Evolutionary conservation across 305 asterid genomes (phyloP), one percentile per base, ranked within the genome.

Genomic region (Fraxinus sp.): DNA sequence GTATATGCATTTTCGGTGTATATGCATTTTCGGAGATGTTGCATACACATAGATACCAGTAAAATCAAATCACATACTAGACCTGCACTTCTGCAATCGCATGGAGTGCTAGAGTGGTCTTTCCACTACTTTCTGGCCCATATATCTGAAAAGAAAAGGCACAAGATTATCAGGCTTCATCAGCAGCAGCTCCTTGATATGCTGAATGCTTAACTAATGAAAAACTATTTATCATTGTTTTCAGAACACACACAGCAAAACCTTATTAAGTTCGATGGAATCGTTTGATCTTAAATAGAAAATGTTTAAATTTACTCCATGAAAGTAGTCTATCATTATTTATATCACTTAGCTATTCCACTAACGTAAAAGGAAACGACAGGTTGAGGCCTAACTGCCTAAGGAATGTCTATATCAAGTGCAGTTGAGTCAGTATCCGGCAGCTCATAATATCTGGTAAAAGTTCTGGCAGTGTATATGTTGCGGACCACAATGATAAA

Each of bases 81-180:
- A 97, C 99, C 98, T 94, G 98, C 81, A 94, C 98, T 97, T 97
- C 99, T 77, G 99, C 99, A 88, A 97, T 94, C 79, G 99, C 99
- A 90, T 94, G 99, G 87, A 97, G 94, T 73, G 99, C 99, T 81
- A 97, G 84, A 81, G 99, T 97, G 79, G 99, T 97, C 91, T 97
- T 94, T 77, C 99, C 98, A 88, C 98, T 97, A 90, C 99, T 97
- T 93, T 97, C 99, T 26, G 99, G 99, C 78, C 99, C 99, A 87
- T 97, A 97, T 86, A 97, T 87, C 99, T 97, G 86, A 68, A 83
- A 84, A 81, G 16, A 84, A 68, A 55, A 80, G 55, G 52, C 71
- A 52, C 46, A 73, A 71, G 49, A 78, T 49, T 13, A 36, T 85
- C 81, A 78, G 83, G 70, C 28, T 83, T 37, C 55, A 57, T 68